These are phyloP conservation scores for Rhodotorula taiwanensis DNA, from an alignment of 768 basidiomycete genomes.

Conservation along the genomic window DNA sequence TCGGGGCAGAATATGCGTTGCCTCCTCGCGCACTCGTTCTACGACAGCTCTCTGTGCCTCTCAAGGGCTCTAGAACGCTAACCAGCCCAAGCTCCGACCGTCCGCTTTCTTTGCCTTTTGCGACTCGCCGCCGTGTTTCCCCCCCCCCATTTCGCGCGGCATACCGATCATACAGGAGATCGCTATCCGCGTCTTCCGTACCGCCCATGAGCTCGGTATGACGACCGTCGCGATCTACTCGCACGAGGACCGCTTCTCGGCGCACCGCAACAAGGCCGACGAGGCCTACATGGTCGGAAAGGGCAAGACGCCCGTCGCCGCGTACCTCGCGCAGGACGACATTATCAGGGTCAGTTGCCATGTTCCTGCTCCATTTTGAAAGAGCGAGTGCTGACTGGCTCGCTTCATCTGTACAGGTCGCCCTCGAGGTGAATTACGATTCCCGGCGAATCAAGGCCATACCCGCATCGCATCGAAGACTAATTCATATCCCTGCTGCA, in stretches of 20 bases:
- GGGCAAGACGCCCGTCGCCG: slow-evolving; percentile 89
- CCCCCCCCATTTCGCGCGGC: no score
- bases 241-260: slow-evolving; percentile 88
- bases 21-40: no score
- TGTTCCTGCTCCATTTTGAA: neutral
- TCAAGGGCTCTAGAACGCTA: no score
- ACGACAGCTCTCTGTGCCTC: no score
- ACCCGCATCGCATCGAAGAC: no score
- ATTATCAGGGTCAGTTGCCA: slow-evolving; percentile 71
- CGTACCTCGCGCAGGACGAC: slow-evolving; percentile 95
- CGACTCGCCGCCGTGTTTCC: no score
- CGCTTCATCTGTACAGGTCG: neutral
- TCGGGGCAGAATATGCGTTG: no score
- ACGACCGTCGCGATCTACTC: slow-evolving; percentile 99
- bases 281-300: slow-evolving; percentile 98
- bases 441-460: no score
- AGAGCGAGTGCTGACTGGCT: neutral
- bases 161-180: slow-evolving; percentile 66
- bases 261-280: slow-evolving; percentile 98
- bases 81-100: no score
- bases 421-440: slow-evolving; percentile 1
- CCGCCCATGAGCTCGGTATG: slow-evolving; percentile 95
- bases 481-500: neutral
- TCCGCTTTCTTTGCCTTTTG: no score
- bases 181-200: slow-evolving; percentile 88